These are phyloP conservation scores for Trichosanthes truncata DNA, from an alignment of 306 rosid genomes.

Conservation along the genomic window DNA sequence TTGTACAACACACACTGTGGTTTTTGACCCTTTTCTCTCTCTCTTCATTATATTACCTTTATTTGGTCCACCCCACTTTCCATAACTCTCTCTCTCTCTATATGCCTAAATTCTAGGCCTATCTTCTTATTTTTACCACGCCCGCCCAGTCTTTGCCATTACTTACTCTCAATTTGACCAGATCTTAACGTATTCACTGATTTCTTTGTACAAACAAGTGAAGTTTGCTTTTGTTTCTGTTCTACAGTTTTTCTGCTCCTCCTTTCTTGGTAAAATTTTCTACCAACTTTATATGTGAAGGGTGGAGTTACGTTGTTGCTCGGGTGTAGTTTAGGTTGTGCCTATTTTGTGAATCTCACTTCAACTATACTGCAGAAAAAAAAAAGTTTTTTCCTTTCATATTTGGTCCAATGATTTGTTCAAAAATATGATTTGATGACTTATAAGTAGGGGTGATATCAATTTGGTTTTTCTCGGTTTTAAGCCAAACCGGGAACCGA, in stretches of 20 bases:
- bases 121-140: not conserved
- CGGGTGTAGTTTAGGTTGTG: too few species aligned
- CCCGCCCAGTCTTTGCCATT: not conserved
- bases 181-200: not conserved
- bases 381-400: too few species aligned
- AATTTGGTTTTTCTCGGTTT: too few species aligned
- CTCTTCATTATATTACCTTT: not conserved
- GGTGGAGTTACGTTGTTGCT: not conserved
- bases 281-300: not conserved
- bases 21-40: conserved; percentile 1
- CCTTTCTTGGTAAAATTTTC: not conserved
- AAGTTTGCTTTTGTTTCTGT: not conserved
- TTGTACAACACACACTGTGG: not conserved
- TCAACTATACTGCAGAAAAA: too few species aligned
- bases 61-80: conserved; percentile 5
- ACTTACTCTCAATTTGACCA: not conserved
- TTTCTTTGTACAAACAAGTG: not conserved
- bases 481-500: too few species aligned
- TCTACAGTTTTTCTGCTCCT: not conserved
- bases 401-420: not conserved
- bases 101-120: not conserved
- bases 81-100: not conserved
- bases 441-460: not conserved
- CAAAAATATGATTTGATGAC: not conserved
- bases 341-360: too few species aligned